Percentiles rank a stretch among this genome's conserved stretches.
Evolutionary conservation across 1,284 basidiomycete genomes (phyloP).

Genomic region (Fomitopsis palustris): DNA sequence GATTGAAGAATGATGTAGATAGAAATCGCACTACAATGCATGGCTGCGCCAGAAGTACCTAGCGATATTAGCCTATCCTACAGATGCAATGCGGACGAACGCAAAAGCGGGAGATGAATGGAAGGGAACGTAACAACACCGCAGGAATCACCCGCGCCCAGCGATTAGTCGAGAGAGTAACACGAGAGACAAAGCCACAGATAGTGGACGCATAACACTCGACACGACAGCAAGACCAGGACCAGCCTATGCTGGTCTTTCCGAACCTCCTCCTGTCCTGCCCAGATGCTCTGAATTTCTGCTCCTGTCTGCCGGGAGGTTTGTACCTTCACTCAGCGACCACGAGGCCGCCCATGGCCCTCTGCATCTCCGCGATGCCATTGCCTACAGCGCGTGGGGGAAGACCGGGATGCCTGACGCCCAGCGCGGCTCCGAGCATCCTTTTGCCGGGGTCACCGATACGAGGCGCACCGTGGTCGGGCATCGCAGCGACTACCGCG

Average conservation of each 20-base stretch:
- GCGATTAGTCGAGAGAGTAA: slow-evolving; percentile 4
- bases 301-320: slow-evolving; percentile 13
- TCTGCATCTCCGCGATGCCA: slow-evolving; percentile 69
- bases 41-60: not conserved
- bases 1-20: not conserved
- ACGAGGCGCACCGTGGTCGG: slow-evolving; percentile 40
- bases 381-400: slow-evolving; percentile 61
- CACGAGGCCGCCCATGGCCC: slow-evolving; percentile 70
- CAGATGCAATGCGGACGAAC: not conserved
- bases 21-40: not conserved
- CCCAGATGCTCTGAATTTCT: not conserved
- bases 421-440: slow-evolving; percentile 80
- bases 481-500: slow-evolving; percentile 55
- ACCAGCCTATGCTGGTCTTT: not conserved
- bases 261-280: not conserved
- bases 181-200: not conserved
- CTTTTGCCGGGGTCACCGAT: slow-evolving; percentile 83
- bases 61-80: not conserved
- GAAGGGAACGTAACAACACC: slow-evolving; percentile 20
- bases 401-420: slow-evolving; percentile 71
- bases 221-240: slow-evolving; percentile 2
- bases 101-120: not conserved
- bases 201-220: slow-evolving; percentile 4
- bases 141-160: slow-evolving; percentile 18
- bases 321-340: slow-evolving; percentile 62